A percentile compares a stretch with the other conserved stretches of the same genome.
Conservation (phyloP, 306 rosid species). For the Cicer chorassanicum region DNA sequence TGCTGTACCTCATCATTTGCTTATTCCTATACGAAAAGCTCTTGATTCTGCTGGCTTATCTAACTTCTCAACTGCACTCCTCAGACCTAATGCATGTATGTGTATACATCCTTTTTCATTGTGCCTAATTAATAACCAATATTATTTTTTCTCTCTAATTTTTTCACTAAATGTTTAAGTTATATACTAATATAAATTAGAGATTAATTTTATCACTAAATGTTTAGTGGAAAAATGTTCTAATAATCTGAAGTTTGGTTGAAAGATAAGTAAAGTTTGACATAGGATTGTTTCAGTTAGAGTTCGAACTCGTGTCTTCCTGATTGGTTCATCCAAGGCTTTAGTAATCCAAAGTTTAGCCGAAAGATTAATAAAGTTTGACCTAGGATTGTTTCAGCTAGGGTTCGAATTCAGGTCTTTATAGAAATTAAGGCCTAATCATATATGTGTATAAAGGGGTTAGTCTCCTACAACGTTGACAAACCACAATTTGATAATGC, state of each 20-base stretch:
- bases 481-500: background rate
- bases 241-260: no score
- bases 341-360: no score
- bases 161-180: background rate
- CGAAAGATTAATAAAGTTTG: no score
- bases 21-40: conserved; percentile 80
- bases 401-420: no score
- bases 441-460: background rate
- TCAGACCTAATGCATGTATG: conserved; percentile 76
- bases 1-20: conserved; percentile 81
- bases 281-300: no score
- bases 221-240: no score
- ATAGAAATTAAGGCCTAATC: background rate
- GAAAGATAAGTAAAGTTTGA: no score
- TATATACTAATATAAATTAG: background rate
- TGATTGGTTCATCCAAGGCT: no score
- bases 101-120: background rate
- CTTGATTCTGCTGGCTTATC: conserved; percentile 74
- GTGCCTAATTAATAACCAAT: background rate
- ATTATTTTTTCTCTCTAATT: background rate
- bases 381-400: no score
- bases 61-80: conserved; percentile 57
- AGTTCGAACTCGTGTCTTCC: no score
- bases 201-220: background rate
- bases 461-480: background rate